A percentile compares a stretch with the other conserved stretches of the same genome.
phyloP scores from a whole-genome alignment of 768 basidiomycete genomes.

The Termitomyces sp. region DNA sequence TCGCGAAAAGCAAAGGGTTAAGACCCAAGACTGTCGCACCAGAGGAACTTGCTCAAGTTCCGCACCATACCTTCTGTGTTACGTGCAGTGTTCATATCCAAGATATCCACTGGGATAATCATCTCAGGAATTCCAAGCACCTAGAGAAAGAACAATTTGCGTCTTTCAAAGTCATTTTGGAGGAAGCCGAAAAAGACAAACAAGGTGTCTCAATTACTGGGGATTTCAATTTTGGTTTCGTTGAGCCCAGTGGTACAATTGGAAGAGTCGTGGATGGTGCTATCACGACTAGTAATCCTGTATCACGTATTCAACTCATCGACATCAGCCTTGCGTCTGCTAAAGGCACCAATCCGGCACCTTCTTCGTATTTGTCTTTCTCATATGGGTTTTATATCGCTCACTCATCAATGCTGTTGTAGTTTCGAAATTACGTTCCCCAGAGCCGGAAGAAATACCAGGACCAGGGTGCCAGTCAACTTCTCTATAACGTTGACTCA shows the following conservation, averaged over 20 bases:
- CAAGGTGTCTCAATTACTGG: conserved; percentile 42
- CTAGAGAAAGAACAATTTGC: conserved; percentile 30
- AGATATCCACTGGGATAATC: conserved; percentile 25
- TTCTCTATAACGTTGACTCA: conserved; percentile 30
- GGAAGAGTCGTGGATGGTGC: conserved; percentile 16
- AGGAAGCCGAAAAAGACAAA: conserved; percentile 52
- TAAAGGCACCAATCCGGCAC: conserved; percentile 1
- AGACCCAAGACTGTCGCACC: conserved; percentile 21
- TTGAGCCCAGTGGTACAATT: conserved; percentile 31
- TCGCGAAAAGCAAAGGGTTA: background rate
- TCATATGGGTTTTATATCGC: background rate
- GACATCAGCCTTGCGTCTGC: conserved; percentile 13
- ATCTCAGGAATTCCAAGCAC: conserved; percentile 27
- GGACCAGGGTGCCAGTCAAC: conserved; percentile 16
- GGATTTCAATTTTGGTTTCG: conserved; percentile 44
- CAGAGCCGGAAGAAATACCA: conserved; percentile 14
- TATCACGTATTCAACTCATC: conserved; percentile 6
- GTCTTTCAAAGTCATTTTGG: conserved; percentile 35
- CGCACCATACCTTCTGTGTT: conserved; percentile 19
- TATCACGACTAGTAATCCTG: conserved; percentile 21
- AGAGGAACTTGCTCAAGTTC: conserved; percentile 16
- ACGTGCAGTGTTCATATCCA: conserved; percentile 22
- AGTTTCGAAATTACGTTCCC: background rate
- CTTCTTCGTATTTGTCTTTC: conserved; percentile 4
- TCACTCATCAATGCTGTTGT: background rate